Percentiles rank a stretch among this genome's conserved stretches.
Conservation (phyloP, 768 basidiomycete species). For the Ramaria sp. region DNA sequence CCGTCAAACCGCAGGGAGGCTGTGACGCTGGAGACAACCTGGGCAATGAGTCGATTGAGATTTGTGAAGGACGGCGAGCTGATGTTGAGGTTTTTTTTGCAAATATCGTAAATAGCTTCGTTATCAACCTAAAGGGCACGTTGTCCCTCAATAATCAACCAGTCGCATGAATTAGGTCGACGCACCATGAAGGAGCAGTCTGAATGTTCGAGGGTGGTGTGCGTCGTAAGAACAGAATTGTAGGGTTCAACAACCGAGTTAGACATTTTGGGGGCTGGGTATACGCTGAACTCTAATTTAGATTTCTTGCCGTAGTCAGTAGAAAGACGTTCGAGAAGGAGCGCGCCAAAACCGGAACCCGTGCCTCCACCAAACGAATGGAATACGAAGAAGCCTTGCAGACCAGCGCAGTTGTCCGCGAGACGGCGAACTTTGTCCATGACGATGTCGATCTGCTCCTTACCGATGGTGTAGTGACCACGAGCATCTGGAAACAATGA, state of each 20-base stretch:
- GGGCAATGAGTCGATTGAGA: conserved; percentile 93
- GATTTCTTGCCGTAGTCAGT: conserved; percentile 99
- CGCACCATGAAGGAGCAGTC: conserved; percentile 98
- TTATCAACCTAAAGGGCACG: conserved; percentile 70
- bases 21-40: conserved; percentile 96
- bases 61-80: conserved; percentile 83
- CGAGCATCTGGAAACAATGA: conserved; percentile 65
- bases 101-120: conserved; percentile 98
- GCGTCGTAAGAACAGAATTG: conserved; percentile 95
- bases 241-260: conserved; percentile 99
- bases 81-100: conserved; percentile 90
- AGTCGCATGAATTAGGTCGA: not conserved
- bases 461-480: conserved; percentile 98
- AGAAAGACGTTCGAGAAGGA: conserved; percentile 92
- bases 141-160: not conserved
- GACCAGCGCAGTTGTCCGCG: conserved; percentile 94
- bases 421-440: conserved; percentile 96
- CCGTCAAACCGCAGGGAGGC: conserved; percentile 97
- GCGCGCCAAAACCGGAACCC: conserved; percentile 97
- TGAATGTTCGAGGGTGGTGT: conserved; percentile 99
- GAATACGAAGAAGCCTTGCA: conserved; percentile 99
- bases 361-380: conserved; percentile 99
- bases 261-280: conserved; percentile 88
- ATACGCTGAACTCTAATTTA: conserved; percentile 96
- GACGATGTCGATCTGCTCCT: conserved; percentile 93